Conservation (phyloP, 495 filamentous ascomycete species). For the Chaetomidium leptoderma region DNA sequence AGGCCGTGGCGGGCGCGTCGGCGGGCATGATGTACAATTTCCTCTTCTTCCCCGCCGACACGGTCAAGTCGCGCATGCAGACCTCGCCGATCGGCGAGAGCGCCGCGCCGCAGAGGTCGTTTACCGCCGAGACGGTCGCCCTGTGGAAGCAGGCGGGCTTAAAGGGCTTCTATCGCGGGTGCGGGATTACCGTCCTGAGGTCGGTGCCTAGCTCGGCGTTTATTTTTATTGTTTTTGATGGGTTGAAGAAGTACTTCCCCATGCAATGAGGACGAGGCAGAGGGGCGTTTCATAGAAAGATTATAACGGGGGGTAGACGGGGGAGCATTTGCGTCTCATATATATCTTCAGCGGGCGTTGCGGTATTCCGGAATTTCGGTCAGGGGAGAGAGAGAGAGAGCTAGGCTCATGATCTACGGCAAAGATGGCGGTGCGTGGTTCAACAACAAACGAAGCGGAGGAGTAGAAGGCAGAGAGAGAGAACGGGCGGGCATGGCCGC, state of each 20-base stretch:
- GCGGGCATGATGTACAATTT: constrained; percentile 96
- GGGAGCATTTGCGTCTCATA: constrained; percentile 6
- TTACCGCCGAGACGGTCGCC: constrained; percentile 61
- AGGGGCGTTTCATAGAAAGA: neutral
- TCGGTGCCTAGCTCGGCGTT: constrained; percentile 93
- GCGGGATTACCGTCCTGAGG: constrained; percentile 84
- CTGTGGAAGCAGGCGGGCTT: constrained; percentile 80
- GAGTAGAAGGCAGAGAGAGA: no score
- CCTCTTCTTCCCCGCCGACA: constrained; percentile 93
- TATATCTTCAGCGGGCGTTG: constrained; percentile 11
- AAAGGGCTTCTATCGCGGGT: constrained; percentile 84
- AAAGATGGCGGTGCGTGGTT: no score
- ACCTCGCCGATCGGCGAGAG: constrained; percentile 63
- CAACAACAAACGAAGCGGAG: no score
- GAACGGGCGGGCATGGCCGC: no score
- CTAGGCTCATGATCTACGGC: neutral
- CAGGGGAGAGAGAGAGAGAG: no score
- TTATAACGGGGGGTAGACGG: neutral
- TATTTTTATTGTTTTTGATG: constrained; percentile 92
- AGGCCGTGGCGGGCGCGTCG: constrained; percentile 80
- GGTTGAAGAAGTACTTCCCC: constrained; percentile 62
- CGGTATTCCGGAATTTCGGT: neutral
- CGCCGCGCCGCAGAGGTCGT: constrained; percentile 50
- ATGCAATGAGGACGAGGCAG: constrained; percentile 29
- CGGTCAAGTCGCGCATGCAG: constrained; percentile 94